These are phyloP conservation scores for Paracorniculantispora psalliotae DNA, from an alignment of 2,329 filamentous ascomycete species.

Conservation along the genomic window DNA sequence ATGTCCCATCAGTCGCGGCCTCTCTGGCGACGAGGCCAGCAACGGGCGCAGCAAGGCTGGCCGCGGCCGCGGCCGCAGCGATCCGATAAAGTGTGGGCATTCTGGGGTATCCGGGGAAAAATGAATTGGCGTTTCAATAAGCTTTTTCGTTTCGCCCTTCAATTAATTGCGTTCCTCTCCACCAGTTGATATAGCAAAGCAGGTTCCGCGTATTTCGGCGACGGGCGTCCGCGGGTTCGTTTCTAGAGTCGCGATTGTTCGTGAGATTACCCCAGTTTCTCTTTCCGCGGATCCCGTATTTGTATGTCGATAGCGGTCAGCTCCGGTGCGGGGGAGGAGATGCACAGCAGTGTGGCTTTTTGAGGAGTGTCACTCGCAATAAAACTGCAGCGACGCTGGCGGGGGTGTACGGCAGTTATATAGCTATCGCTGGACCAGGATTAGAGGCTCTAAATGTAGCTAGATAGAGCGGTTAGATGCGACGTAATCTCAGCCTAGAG, in stretches of 20 bases:
- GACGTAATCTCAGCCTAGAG: background rate
- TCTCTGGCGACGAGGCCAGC: slow-evolving; percentile 12
- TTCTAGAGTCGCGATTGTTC: background rate
- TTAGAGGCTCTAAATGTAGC: background rate
- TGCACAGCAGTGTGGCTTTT: background rate
- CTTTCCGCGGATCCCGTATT: slow-evolving; percentile 5
- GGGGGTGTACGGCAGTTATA: background rate
- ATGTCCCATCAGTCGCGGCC: slow-evolving; percentile 11
- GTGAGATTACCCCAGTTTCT: background rate
- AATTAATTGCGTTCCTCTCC: background rate
- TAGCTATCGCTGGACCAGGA: background rate
- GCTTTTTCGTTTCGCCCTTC: background rate
- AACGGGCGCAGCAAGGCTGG: background rate
- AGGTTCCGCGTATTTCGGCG: background rate
- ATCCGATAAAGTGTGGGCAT: background rate
- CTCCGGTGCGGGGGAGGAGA: background rate
- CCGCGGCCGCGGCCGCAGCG: background rate
- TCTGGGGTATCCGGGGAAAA: background rate
- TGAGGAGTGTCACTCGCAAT: background rate
- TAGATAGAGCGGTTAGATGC: background rate
- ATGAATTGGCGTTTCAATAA: background rate
- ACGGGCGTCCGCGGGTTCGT: slow-evolving; percentile 4
- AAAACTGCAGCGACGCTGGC: background rate
- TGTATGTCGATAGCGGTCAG: background rate
- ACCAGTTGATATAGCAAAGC: slow-evolving; percentile 1